Base-by-base conservation (phyloP, 169 alveolate species). In the Plasmodium vivax region DNA sequence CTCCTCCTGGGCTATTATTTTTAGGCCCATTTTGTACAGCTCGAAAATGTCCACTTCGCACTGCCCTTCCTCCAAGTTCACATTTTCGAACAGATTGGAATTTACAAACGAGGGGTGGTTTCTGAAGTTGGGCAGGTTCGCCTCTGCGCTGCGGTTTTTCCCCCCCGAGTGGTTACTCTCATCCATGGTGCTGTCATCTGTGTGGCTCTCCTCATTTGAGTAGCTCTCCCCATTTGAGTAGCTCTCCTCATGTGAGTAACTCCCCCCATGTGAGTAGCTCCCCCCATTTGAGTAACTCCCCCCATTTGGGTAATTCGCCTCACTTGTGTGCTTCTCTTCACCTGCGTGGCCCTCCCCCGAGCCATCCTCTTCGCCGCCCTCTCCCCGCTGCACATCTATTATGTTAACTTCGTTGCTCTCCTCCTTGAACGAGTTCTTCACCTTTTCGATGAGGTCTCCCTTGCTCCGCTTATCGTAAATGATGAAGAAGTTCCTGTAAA, bases 341-440 rank as follows among this genome's bases (percentile, higher is more conserved):
- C 4, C 16, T 51, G 62, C 16, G 23, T 51, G 16, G 2, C 27
- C n/a, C 19, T 82, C 71, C 30, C 68, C 54, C 71, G 41, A 43
- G 36, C 23, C 68, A 47, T 54, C 23, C 72, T 83, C 56, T 1
- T 83, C 72, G 27, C n/a, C 82, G 10, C 12, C 73, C 12, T 72
- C 38, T 43, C 12, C 58, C 19, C 54, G 47, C 30, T 84, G 82
- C 54, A 87, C 30, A 45, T 87, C 87, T 87, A 87, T 56, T 47
- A 87, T 87, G 56, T 87, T 87, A n/a, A 87, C 84, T 27, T 87
- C 93, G 32, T 75, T 87, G 19, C 82, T 87, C 68, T 87, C 93
- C 30, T 87, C 93, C 72, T 87, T 87, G 43, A 87, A 77, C 14
- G 32, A 38, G 47, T 74, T 87, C 43, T 87, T 74, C 68, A 87